Base-by-base conservation (phyloP, 352 stramenopile genomes). In the Phytophthora sp. region DNA sequence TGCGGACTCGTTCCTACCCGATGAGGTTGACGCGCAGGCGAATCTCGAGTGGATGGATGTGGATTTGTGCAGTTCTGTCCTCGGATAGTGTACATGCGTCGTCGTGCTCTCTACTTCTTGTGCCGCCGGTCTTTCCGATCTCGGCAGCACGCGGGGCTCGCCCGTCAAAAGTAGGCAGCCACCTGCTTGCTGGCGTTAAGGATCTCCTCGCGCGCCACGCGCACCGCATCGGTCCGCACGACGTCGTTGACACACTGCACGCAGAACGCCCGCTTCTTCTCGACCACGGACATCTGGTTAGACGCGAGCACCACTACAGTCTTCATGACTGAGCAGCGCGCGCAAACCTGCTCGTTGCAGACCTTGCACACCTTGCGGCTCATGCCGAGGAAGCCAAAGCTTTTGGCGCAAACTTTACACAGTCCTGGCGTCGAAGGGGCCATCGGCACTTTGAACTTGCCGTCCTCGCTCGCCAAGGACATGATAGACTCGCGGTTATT, bases 401-500 rank as follows among this genome's bases (percentile, higher is more conserved):
- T 71, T 28, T 74, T 74, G 37, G 42, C 23, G 61, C 66, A 71
- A 15, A 74, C 38, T 12, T 62, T 59, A 49, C 66, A 74, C n/a
- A 62, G 28, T 9, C 65, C 65, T 17, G 43, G 52, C 4, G 58
- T 62, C 1, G 31, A 27, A 30, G 51, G 10, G 2, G n/a, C 3
- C 12, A 49, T 32, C 3, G 15, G 12, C 11, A 20, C 10, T 20
- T 58, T 60, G 11, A 24, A 24, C 23, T 62, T 56, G 27, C 32
- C 51, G n/a, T 62, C 41, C 2, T 66, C 37, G 21, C 32, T 49
- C 9, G 53, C 53, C 10, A 62, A 6, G 4, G 52, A 57, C 51
- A 63, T 54, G 23, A 68, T 58, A 9, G 52, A 63, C 13, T 52
- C 52, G 17, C 35, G 52, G 18, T 54, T 52, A 21, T 21, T 50